Evolutionary conservation across 1,139 yeast species (phyloP).

Genomic region (Nakaseomyces kungkrabaensis): DNA sequence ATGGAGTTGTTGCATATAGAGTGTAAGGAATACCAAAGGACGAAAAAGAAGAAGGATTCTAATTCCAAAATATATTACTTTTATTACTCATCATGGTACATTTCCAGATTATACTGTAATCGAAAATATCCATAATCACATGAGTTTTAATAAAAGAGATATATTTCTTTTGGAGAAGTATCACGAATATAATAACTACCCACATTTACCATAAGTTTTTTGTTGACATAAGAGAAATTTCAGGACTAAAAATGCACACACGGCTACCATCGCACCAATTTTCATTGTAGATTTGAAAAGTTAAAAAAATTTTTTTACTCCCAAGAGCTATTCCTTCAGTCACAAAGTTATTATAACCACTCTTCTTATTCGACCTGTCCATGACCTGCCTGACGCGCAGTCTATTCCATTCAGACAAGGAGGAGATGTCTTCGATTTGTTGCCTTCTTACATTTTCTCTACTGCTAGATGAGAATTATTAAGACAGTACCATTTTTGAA

Average conservation of each 20-base stretch:
- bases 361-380: constrained; percentile 1
- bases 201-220: not conserved
- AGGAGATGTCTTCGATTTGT: constrained; percentile 1
- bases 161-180: not conserved
- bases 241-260: not conserved
- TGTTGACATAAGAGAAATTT: not conserved
- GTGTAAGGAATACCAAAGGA: not conserved
- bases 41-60: not conserved
- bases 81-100: not conserved
- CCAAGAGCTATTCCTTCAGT: not conserved
- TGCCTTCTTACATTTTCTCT: constrained; percentile 1
- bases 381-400: constrained; percentile 4
- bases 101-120: not conserved
- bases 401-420: constrained; percentile 2
- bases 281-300: constrained; percentile 2
- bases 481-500: not conserved
- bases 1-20: not conserved
- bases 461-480: not conserved
- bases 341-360: not conserved
- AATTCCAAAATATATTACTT: not conserved
- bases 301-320: not conserved
- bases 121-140: not conserved
- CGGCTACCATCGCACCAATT: not conserved
- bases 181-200: not conserved
- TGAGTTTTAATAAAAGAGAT: not conserved